A percentile compares a stretch with the other conserved stretches of the same genome.
phyloP scores from a whole-genome alignment of 2,329 filamentous ascomycete genomes.

The Colletotrichum viniferum region DNA sequence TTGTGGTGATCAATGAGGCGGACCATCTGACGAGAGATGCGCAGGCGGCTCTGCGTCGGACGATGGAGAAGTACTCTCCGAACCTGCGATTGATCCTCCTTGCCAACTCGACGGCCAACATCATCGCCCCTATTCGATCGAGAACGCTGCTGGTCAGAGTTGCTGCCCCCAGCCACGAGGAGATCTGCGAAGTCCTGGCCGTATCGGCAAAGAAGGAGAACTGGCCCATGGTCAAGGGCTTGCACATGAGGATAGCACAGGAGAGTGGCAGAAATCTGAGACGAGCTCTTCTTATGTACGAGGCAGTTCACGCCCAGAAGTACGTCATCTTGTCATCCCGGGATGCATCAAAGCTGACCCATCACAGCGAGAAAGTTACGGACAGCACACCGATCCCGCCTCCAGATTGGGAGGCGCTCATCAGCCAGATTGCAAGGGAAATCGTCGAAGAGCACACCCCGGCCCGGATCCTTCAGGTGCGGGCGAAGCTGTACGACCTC shows the following conservation, averaged over 20 bases:
- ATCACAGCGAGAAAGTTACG: constrained; percentile 80
- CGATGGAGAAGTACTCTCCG: constrained; percentile 99
- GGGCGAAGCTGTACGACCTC: constrained; percentile 95
- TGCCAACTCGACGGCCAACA: constrained; percentile 96
- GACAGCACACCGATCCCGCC: constrained; percentile 90
- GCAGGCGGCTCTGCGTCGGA: constrained; percentile 90
- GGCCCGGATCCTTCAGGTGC: constrained; percentile 82
- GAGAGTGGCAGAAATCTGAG: constrained; percentile 92
- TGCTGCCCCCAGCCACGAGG: constrained; percentile 81
- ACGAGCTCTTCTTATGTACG: constrained; percentile 92
- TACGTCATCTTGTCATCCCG: constrained; percentile 48
- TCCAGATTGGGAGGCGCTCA: constrained; percentile 95
- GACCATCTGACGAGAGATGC: constrained; percentile 94
- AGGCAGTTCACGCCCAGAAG: constrained; percentile 97
- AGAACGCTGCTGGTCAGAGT: constrained; percentile 91
- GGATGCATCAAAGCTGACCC: constrained; percentile 30
- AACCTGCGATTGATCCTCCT: constrained; percentile 91
- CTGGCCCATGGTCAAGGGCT: constrained; percentile 75
- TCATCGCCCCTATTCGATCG: constrained; percentile 96
- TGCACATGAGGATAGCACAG: constrained; percentile 85
- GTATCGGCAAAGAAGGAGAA: constrained; percentile 77
- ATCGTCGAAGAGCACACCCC: constrained; percentile 95
- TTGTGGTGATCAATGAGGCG: constrained; percentile 98
- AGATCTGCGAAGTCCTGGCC: constrained; percentile 82
- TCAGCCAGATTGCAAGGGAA: constrained; percentile 87